Evolutionary conservation across 768 basidiomycete species (phyloP).

Genomic region (Mrakia blollopis): DNA sequence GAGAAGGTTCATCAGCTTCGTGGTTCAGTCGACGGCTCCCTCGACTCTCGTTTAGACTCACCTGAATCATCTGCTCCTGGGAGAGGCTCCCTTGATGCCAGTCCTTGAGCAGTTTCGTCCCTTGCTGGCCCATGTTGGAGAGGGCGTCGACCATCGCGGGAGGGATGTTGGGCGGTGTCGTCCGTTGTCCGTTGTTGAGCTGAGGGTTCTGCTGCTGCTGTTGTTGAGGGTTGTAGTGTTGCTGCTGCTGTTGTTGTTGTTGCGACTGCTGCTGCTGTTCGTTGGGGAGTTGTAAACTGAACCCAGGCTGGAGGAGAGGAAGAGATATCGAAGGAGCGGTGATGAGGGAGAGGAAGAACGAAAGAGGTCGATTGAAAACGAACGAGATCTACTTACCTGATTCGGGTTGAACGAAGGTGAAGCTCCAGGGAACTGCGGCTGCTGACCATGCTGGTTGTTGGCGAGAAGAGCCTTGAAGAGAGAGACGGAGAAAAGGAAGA

Average conservation of each 20-base stretch:
- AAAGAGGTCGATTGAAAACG: neutral
- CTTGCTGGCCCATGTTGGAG: constrained; percentile 2
- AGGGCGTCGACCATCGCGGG: neutral
- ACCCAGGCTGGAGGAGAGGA: neutral
- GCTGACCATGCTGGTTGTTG: constrained; percentile 10
- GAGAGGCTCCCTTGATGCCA: constrained; percentile 8
- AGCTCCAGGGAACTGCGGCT: neutral
- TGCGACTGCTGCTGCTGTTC: constrained; percentile 17
- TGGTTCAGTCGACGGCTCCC: neutral
- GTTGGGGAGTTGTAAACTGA: constrained; percentile 19
- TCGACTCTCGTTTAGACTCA: neutral
- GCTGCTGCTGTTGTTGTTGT: constrained; percentile 29
- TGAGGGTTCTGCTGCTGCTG: constrained; percentile 29
- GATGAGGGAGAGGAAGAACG: neutral
- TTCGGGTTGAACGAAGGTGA: neutral
- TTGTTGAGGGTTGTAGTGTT: constrained; percentile 22
- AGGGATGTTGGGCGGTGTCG: neutral
- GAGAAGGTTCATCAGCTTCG: neutral
- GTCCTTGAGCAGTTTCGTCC: constrained; percentile 12
- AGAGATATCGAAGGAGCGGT: neutral
- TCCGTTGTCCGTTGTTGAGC: neutral
- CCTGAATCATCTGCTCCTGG: neutral
- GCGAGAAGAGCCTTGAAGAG: constrained; percentile 10
- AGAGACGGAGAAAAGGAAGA: neutral
- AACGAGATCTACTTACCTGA: neutral